phyloP scores from a whole-genome alignment of 2,329 filamentous ascomycete species.

The Diaporthe sp. region DNA sequence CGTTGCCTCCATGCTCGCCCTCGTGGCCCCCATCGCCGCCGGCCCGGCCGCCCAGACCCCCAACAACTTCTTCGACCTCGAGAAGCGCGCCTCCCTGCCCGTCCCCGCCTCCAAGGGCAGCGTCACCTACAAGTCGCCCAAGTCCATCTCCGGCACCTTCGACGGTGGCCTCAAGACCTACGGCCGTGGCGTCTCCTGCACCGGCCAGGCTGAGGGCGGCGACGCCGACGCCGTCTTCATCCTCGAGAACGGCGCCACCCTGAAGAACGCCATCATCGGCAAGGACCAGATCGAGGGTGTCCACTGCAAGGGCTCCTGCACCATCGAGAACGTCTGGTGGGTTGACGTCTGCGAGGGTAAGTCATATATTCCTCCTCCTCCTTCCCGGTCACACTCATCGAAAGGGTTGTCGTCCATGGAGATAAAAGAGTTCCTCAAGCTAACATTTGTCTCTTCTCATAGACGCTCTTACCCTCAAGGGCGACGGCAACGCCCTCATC shows the following conservation, averaged over 20 bases:
- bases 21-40: slow-evolving; percentile 28
- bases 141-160: slow-evolving; percentile 31
- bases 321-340: slow-evolving; percentile 55
- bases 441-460: background rate
- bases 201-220: slow-evolving; percentile 44
- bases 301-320: slow-evolving; percentile 62
- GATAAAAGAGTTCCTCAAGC: background rate
- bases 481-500: slow-evolving; percentile 52
- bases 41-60: slow-evolving; percentile 27
- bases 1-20: slow-evolving; percentile 14
- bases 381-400: background rate
- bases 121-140: slow-evolving; percentile 10
- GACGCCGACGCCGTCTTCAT: slow-evolving; percentile 63
- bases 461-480: slow-evolving; percentile 53
- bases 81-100: slow-evolving; percentile 10
- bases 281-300: slow-evolving; percentile 63
- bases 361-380: background rate
- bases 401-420: background rate
- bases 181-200: slow-evolving; percentile 42
- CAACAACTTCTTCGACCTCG: slow-evolving; percentile 27
- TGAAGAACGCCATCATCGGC: slow-evolving; percentile 68
- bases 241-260: slow-evolving; percentile 61
- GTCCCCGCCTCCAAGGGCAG: slow-evolving; percentile 15
- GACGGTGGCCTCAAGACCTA: slow-evolving; percentile 53
- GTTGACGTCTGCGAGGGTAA: slow-evolving; percentile 52